Percentiles rank a stretch among this genome's conserved stretches.
Conservation (phyloP, 768 basidiomycete genomes). For the Suillus tomentosus region DNA sequence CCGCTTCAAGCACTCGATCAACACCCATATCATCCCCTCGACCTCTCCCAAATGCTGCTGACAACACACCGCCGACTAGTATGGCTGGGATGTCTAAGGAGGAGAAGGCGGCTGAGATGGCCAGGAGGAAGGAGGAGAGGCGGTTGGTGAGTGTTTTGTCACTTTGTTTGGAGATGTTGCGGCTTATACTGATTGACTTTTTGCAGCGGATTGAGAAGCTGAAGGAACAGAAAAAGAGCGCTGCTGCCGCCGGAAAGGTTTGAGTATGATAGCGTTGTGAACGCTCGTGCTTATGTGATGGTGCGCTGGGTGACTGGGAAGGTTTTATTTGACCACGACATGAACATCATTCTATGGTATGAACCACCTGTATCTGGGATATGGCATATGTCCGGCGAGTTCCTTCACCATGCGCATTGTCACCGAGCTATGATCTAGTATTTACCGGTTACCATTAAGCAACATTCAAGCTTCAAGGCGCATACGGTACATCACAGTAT, state of each 20-base stretch:
- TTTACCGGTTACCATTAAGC: not conserved
- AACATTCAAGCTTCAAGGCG: too few species aligned
- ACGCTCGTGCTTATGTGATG: not conserved
- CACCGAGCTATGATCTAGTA: not conserved
- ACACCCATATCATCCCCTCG: slow-evolving; percentile 31
- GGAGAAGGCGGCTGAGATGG: slow-evolving; percentile 93
- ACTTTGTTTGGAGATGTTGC: slow-evolving; percentile 8
- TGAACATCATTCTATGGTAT: not conserved
- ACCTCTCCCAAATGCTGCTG: slow-evolving; percentile 13
- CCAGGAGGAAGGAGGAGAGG: slow-evolving; percentile 86
- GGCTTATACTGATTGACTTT: not conserved
- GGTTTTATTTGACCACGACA: not conserved
- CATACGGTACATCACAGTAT: not conserved
- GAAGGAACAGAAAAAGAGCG: slow-evolving; percentile 78
- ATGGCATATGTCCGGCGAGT: not conserved
- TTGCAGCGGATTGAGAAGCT: slow-evolving; percentile 71
- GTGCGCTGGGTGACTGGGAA: not conserved
- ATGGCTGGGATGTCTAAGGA: slow-evolving; percentile 72
- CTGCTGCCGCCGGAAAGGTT: slow-evolving; percentile 16
- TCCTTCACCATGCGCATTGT: not conserved
- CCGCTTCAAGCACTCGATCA: slow-evolving; percentile 21
- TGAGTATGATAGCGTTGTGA: not conserved
- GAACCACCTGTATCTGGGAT: not conserved
- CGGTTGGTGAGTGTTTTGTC: slow-evolving; percentile 61
- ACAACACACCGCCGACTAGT: slow-evolving; percentile 26